These are phyloP conservation scores for Hypoxylon sp. DNA, from an alignment of 2,329 filamentous ascomycete species.

Conservation along the genomic window DNA sequence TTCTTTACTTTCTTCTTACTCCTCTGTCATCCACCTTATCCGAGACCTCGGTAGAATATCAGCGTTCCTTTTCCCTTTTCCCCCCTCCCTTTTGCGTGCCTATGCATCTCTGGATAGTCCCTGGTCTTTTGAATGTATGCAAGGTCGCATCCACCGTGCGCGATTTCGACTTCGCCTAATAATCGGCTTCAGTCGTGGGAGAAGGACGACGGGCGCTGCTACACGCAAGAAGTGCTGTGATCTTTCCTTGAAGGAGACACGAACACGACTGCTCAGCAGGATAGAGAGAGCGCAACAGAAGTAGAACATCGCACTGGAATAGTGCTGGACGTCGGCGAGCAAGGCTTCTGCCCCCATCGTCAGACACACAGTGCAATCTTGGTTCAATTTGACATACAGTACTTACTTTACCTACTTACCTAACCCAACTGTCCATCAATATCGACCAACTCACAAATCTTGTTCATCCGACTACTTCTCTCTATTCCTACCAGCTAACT, in stretches of 20 bases:
- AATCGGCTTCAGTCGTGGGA: constrained; percentile 44
- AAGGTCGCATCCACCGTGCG: constrained; percentile 45
- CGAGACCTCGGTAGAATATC: constrained; percentile 24
- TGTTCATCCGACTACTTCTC: constrained; percentile 3
- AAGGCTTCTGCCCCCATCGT: constrained; percentile 37
- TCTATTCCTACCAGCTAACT: constrained; percentile 12
- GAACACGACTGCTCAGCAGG: constrained; percentile 3
- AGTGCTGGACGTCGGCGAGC: constrained; percentile 32
- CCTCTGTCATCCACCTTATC: constrained; percentile 7
- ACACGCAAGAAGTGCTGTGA: constrained; percentile 29
- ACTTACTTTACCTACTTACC: constrained; percentile 18
- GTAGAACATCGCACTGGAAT: constrained; percentile 18
- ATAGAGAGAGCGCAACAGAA: constrained; percentile 11
- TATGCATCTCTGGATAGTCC: constrained; percentile 43
- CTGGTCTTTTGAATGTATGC: constrained; percentile 49
- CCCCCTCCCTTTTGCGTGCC: constrained; percentile 21
- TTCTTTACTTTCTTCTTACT: constrained; percentile 33
- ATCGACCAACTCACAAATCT: constrained; percentile 19
- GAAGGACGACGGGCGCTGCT: constrained; percentile 41
- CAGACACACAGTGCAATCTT: constrained; percentile 33
- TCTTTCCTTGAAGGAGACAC: constrained; percentile 30
- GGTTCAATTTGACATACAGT: constrained; percentile 8
- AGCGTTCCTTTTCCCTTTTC: constrained; percentile 14
- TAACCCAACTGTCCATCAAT: constrained; percentile 24
- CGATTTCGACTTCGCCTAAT: constrained; percentile 49